These are phyloP conservation scores for Penicillium sp. DNA, from an alignment of 2,329 filamentous ascomycete genomes.

Conservation along the genomic window DNA sequence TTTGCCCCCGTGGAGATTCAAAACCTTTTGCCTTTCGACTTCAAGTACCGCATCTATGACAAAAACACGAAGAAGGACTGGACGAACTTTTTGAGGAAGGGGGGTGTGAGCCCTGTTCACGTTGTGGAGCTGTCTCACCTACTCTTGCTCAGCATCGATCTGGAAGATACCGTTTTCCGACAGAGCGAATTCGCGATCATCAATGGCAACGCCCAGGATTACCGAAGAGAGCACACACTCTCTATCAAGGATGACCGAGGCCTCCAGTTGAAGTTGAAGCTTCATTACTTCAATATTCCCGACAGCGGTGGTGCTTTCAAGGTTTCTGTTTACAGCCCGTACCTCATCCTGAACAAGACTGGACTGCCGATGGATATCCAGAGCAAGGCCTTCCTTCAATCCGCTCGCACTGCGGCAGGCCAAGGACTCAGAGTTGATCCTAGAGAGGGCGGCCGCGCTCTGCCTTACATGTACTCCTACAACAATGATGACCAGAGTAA, in stretches of 20 bases:
- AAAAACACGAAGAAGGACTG: conserved; percentile 98
- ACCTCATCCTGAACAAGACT: conserved; percentile 93
- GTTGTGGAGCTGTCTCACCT: conserved; percentile 95
- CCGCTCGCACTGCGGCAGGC: conserved; percentile 79
- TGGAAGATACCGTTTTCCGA: conserved; percentile 95
- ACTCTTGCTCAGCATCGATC: conserved; percentile 86
- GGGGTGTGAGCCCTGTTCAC: conserved; percentile 94
- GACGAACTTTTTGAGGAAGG: conserved; percentile 97
- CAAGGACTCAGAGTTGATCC: conserved; percentile 65
- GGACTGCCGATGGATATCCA: conserved; percentile 85
- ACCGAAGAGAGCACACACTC: conserved; percentile 76
- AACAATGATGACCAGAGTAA: conserved; percentile 87
- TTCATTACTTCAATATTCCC: conserved; percentile 89
- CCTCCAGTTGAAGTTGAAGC: conserved; percentile 73
- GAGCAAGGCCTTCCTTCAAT: conserved; percentile 84
- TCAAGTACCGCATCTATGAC: conserved; percentile 99
- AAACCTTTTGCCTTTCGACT: conserved; percentile 93
- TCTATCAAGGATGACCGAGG: conserved; percentile 83
- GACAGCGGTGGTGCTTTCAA: conserved; percentile 95
- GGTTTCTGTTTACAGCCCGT: conserved; percentile 92
- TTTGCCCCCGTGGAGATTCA: conserved; percentile 93
- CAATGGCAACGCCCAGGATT: conserved; percentile 86
- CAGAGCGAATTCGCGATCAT: conserved; percentile 97
- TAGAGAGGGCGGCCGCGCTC: conserved; percentile 59
- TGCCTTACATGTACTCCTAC: conserved; percentile 96